phyloP scores from a whole-genome alignment of 1,284 basidiomycete genomes.

The Marasmius tenuissimus region DNA sequence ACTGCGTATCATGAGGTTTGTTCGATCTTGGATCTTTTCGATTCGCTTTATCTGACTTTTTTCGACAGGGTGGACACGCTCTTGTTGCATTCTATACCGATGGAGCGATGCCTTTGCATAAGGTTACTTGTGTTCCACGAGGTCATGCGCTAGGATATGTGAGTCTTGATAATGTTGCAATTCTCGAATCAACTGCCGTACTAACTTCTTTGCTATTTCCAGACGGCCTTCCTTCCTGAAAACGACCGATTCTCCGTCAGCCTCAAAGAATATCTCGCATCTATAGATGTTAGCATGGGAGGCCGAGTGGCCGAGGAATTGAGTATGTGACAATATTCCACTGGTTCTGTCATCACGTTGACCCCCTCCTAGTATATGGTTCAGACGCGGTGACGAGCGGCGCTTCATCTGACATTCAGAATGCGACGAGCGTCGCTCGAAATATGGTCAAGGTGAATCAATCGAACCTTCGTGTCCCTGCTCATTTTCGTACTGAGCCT shows the following conservation, averaged over 20 bases:
- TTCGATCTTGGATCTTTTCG: constrained; percentile 5
- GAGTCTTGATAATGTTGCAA: constrained; percentile 31
- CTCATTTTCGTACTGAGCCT: not conserved
- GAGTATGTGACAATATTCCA: constrained; percentile 43
- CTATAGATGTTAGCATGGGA: constrained; percentile 89
- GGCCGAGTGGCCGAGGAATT: constrained; percentile 93
- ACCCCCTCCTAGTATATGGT: constrained; percentile 69
- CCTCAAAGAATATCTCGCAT: constrained; percentile 71
- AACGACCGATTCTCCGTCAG: constrained; percentile 77
- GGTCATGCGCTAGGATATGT: constrained; percentile 90
- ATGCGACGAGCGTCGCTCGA: constrained; percentile 80
- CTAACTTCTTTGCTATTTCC: constrained; percentile 16
- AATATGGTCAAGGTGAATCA: constrained; percentile 82
- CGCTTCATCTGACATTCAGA: constrained; percentile 83
- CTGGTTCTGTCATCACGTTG: not conserved
- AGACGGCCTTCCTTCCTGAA: constrained; percentile 88
- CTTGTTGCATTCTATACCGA: constrained; percentile 89
- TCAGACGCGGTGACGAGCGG: constrained; percentile 86
- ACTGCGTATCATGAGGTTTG: constrained; percentile 92
- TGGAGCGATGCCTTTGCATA: constrained; percentile 93
- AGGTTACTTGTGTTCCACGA: constrained; percentile 93
- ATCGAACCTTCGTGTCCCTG: not conserved
- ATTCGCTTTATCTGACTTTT: constrained; percentile 14
- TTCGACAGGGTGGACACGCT: constrained; percentile 81
- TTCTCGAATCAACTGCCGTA: constrained; percentile 4